These are phyloP conservation scores for Chamaecrista fasciculata DNA, from an alignment of 306 rosid species.

Conservation along the genomic window DNA sequence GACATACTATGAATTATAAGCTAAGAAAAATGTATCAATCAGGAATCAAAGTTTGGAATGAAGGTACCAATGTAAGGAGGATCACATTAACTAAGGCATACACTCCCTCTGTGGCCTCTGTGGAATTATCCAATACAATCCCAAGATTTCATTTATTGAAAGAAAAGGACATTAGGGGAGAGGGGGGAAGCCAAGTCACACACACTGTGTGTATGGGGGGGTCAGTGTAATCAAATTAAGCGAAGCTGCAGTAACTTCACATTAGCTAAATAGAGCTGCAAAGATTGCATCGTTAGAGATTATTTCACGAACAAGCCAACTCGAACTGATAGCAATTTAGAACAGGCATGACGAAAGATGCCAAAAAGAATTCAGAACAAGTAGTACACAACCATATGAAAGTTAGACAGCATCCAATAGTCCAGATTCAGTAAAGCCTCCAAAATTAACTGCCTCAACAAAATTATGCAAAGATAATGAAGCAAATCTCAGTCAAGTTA, in stretches of 20 bases:
- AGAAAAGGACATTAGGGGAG: constrained; percentile 18
- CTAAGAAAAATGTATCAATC: background rate
- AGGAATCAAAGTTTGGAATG: constrained; percentile 1
- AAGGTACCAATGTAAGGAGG: background rate
- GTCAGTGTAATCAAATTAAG: background rate
- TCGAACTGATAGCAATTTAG: background rate
- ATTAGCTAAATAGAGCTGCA: background rate
- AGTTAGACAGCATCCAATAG: background rate
- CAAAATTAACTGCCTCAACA: background rate
- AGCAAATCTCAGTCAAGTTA: constrained; percentile 22
- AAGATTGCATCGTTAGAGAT: background rate
- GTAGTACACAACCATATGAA: background rate
- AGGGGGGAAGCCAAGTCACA: background rate
- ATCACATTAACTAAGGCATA: background rate
- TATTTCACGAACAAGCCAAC: background rate
- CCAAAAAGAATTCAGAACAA: background rate
- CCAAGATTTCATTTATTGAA: background rate
- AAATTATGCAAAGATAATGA: constrained; percentile 11
- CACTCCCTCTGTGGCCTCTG: background rate
- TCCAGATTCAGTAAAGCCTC: background rate
- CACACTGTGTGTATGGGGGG: too few relatives aligned
- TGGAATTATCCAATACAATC: background rate
- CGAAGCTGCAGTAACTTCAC: background rate
- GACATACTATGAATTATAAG: background rate
- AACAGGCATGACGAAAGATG: background rate